Conservation (phyloP, 352 stramenopile species). For the Globisporangium orthogonon region DNA sequence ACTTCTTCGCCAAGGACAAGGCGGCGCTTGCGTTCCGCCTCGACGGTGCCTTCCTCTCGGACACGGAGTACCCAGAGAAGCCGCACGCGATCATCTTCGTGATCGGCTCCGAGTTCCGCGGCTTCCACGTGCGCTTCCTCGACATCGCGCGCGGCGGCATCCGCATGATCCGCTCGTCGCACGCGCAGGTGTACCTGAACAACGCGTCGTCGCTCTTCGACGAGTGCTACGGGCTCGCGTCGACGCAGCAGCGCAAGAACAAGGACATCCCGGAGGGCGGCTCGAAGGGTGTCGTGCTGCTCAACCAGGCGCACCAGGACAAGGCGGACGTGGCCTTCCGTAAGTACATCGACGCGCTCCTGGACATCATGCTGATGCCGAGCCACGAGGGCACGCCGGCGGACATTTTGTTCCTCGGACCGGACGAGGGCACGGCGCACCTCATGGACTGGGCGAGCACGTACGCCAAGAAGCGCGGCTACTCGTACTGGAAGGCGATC, state of each 20-base stretch:
- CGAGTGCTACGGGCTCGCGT: conserved; percentile 95
- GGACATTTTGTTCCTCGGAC: conserved; percentile 92
- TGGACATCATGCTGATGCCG: conserved; percentile 96
- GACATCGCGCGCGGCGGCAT: conserved; percentile 96
- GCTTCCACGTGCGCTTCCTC: conserved; percentile 97
- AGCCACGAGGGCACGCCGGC: conserved; percentile 78
- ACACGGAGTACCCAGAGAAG: conserved; percentile 72
- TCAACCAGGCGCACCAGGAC: conserved; percentile 89
- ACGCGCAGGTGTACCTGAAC: conserved; percentile 87
- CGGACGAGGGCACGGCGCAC: conserved; percentile 97
- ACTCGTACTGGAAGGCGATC: conserved; percentile 94
- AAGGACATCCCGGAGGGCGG: conserved; percentile 99
- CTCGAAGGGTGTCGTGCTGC: conserved; percentile 94
- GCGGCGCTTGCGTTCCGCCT: conserved; percentile 67
- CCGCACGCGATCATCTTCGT: conserved; percentile 94
- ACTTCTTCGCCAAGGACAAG: conserved; percentile 83
- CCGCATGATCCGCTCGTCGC: conserved; percentile 85
- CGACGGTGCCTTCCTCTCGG: conserved; percentile 66
- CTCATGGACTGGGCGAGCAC: conserved; percentile 95
- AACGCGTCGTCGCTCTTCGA: conserved; percentile 93
- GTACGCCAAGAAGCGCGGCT: conserved; percentile 90
- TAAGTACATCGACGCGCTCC: conserved; percentile 96
- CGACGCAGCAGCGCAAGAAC: conserved; percentile 98
- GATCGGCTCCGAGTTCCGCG: conserved; percentile 94
- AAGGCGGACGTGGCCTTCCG: conserved; percentile 88